Evolutionary conservation across 371 early-diverging fungal species (phyloP).

Genomic region (Zopfochytrium polystomum): DNA sequence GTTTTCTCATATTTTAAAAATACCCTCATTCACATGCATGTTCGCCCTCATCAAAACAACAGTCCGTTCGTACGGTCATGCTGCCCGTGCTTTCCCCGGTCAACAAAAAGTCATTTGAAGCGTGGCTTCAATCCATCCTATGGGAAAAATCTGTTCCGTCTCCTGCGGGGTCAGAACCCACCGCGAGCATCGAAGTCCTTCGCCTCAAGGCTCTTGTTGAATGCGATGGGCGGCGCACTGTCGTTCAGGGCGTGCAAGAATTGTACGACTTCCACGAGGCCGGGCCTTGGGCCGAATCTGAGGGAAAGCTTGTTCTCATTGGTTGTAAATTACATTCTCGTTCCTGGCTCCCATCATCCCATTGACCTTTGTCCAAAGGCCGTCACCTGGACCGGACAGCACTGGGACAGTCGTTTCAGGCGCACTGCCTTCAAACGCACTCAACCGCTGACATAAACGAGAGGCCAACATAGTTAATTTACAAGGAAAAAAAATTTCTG

Average conservation of each 20-base stretch:
- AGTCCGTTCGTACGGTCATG: conserved; percentile 41
- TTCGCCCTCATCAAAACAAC: conserved; percentile 51
- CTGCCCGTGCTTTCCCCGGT: conserved; percentile 29
- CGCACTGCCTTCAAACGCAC: no score
- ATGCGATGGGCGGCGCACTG: conserved; percentile 40
- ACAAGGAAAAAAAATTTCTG: no score
- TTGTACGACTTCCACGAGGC: conserved; percentile 80
- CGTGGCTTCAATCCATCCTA: conserved; percentile 85
- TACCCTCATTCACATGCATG: conserved; percentile 18
- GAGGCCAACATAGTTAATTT: no score
- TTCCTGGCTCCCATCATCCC: no score
- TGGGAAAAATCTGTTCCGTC: conserved; percentile 78
- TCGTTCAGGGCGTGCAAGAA: conserved; percentile 89
- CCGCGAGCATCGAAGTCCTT: conserved; percentile 52
- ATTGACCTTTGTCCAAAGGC: no score
- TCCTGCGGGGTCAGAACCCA: neutral
- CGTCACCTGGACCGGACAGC: no score
- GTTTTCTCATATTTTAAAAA: neutral
- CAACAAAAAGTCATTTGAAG: conserved; percentile 52
- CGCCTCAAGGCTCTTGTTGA: conserved; percentile 82
- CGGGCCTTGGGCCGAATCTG: conserved; percentile 29
- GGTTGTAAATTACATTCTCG: no score
- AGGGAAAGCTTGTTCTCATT: conserved; percentile 68
- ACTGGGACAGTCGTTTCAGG: no score
- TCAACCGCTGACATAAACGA: no score